Conservation (phyloP, 306 rosid species). For the Corylus heterophylla region DNA sequence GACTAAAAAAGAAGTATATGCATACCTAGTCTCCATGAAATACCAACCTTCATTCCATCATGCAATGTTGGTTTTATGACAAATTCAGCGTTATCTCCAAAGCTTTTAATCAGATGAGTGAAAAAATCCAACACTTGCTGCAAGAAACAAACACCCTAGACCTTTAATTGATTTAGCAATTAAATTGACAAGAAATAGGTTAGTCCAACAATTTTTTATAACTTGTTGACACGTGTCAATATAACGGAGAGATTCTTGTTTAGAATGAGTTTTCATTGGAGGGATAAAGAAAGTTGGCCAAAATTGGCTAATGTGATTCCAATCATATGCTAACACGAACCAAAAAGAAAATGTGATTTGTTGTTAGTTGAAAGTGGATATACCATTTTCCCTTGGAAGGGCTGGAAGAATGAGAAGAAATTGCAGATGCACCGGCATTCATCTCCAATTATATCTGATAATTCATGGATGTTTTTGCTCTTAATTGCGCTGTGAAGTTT, state of each 20-base stretch:
- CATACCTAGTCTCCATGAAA: slow-evolving; percentile 72
- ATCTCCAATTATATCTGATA: slow-evolving; percentile 48
- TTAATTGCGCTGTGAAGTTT: slow-evolving; percentile 49
- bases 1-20: not conserved
- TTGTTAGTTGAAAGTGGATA: no score
- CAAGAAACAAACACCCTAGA: slow-evolving; percentile 29
- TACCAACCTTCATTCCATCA: slow-evolving; percentile 62
- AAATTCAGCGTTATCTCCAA: slow-evolving; percentile 44
- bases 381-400: slow-evolving; percentile 60
- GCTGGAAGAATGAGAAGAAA: slow-evolving; percentile 43
- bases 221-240: no score
- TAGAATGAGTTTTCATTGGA: no score
- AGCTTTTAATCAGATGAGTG: slow-evolving; percentile 32
- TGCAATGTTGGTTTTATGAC: slow-evolving; percentile 49
- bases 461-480: slow-evolving; percentile 37
- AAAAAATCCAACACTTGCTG: slow-evolving; percentile 64
- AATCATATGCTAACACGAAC: no score
- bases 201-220: no score
- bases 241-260: no score
- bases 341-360: no score
- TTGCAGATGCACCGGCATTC: slow-evolving; percentile 46
- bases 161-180: not conserved
- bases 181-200: not conserved
- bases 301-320: no score
- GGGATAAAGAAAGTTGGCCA: no score